Base-by-base conservation (phyloP, 192 early-diverging fungal genomes). In the Gryganskiella cystojenkinii region DNA sequence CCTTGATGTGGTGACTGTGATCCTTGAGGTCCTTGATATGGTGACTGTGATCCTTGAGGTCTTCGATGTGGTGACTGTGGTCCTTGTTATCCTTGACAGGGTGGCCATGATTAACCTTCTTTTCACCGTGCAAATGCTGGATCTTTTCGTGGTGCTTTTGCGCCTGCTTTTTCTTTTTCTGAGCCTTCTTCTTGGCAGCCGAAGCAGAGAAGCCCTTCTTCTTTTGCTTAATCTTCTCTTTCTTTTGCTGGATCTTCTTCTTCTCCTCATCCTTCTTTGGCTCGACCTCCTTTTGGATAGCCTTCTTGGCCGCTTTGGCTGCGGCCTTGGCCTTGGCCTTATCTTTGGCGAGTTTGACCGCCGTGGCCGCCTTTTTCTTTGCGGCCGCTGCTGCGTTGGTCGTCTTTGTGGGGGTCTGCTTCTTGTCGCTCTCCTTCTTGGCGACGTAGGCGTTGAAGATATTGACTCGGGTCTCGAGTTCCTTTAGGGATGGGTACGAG, bases 401-500 rank as follows among this genome's bases (percentile, higher is more conserved):
- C 19, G 47, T 19, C 19, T 6, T 19, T 50, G 15, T n/a, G 22
- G 47, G 15, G 6, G 47, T 5, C n/a, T n/a, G n/a, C 27, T 46
- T 27, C 46, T 62, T 51, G 17, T 51, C 20, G 25, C 55, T 2
- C 30, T 53, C 58, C 19, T 59, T 43, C 20, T 42, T 59, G 56
- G 4, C 24, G 20, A 31, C 42, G 53, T 61, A 69, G 17, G 31
- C 57, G 27, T 69, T 51, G 27, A 47, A 69, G 17, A 52, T 25
- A 6, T 31, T 13, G 25, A 69, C n/a, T 3, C 67, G 56, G 17
- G 19, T 22, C 37, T 69, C 67, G 15, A 69, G 33, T 37, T 61
- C 67, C 27, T 57, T 0, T 34, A 69, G 40, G 22, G 67, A 61
- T 7, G 67, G 67, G 10, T 60, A 69, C 6, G 30, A 3, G 8